phyloP scores from a whole-genome alignment of 371 early-diverging fungal species.

The Mucor saturninus region DNA sequence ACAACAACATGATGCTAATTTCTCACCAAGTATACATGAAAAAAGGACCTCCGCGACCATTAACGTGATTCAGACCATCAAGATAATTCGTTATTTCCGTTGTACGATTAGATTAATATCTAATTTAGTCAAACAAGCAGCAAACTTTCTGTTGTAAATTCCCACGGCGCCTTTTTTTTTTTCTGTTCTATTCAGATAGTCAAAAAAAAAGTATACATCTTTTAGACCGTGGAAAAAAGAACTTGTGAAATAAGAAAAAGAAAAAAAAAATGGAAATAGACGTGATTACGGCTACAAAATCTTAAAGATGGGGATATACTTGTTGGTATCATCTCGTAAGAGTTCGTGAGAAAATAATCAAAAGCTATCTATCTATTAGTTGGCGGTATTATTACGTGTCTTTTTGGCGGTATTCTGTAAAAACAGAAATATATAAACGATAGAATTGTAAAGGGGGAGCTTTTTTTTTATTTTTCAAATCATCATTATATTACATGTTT shows the following conservation, averaged over 20 bases:
- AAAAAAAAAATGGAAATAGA: neutral
- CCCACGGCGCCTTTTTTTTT: neutral
- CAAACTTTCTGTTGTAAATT: neutral
- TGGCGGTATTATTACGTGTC: constrained; percentile 30
- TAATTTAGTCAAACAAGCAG: neutral
- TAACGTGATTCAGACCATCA: too few species aligned
- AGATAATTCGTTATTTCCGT: too few species aligned
- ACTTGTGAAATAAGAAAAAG: neutral
- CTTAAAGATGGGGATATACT: too few species aligned
- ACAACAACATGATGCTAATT: neutral
- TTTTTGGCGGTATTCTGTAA: constrained; percentile 24
- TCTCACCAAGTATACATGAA: too few species aligned
- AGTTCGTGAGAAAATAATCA: constrained; percentile 10
- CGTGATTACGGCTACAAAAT: too few species aligned
- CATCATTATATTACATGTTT: constrained; percentile 10
- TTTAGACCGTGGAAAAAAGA: too few species aligned
- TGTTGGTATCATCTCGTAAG: neutral
- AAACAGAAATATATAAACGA: constrained; percentile 19
- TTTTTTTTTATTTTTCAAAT: neutral
- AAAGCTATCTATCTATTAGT: neutral
- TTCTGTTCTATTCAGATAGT: too few species aligned
- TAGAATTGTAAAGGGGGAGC: neutral
- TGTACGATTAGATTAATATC: too few species aligned
- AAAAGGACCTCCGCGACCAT: too few species aligned
- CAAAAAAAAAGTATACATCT: too few species aligned